Conservation (phyloP, 164 flowering plant species). For the Aristolochia contorta region DNA sequence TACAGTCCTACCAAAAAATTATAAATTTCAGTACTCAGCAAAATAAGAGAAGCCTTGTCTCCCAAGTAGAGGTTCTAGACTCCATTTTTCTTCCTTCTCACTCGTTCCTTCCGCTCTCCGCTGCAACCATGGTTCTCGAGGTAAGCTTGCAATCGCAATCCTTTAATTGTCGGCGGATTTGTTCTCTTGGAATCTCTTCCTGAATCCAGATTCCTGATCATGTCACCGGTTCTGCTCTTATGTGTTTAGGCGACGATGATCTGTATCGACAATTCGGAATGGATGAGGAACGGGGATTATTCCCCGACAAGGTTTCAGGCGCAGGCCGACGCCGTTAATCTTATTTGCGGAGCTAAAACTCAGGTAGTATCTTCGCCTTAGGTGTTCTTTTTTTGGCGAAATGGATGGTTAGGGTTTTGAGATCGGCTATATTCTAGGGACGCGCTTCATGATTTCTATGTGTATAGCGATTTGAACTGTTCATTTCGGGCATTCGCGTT, state of each 20-base stretch:
- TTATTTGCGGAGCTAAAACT: slow-evolving; percentile 91
- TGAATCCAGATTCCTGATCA: background rate
- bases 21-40: too few relatives aligned
- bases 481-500: background rate
- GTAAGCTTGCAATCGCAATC: slow-evolving; percentile 11
- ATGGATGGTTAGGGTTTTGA: background rate
- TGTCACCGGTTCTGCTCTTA: background rate
- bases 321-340: slow-evolving; percentile 92
- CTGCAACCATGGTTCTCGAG: slow-evolving; percentile 52
- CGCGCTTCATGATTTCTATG: too few relatives aligned
- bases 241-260: slow-evolving; percentile 86
- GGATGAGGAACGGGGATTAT: slow-evolving; percentile 97
- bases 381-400: background rate
- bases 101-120: background rate
- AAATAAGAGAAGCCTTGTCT: too few relatives aligned
- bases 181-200: background rate
- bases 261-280: slow-evolving; percentile 96
- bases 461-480: too few relatives aligned
- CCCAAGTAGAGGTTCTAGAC: too few relatives aligned
- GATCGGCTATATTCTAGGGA: background rate
- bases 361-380: slow-evolving; percentile 43
- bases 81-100: background rate
- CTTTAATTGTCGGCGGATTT: background rate
- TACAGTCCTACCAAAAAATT: too few relatives aligned
- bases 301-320: slow-evolving; percentile 76